phyloP scores from a whole-genome alignment of 345 rosid genomes.

The Populus davidiana region DNA sequence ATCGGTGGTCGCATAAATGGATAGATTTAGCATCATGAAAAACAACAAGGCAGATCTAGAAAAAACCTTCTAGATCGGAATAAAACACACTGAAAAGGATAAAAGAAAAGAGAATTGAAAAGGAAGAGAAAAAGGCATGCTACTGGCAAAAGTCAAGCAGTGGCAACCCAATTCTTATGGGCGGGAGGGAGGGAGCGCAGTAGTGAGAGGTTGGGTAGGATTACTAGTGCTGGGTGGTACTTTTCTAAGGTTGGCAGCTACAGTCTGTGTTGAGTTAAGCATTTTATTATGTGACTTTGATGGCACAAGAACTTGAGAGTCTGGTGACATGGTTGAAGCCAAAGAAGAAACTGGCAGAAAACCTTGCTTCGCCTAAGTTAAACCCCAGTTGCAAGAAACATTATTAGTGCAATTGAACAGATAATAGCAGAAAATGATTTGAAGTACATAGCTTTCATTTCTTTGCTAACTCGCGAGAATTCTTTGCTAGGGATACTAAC shows the following conservation, averaged over 20 bases:
- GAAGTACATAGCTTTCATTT: not conserved
- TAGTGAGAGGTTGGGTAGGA: conserved; percentile 1
- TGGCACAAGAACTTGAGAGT: not conserved
- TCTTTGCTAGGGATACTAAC: not conserved
- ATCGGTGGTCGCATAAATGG: too few relatives aligned
- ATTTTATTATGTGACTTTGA: not conserved
- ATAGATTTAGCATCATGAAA: not conserved
- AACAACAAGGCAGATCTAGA: not conserved
- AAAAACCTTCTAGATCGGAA: not conserved
- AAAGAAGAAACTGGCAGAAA: not conserved
- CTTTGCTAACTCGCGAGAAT: not conserved
- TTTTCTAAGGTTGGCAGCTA: conserved; percentile 4
- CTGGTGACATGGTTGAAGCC: not conserved
- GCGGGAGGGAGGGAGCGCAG: not conserved
- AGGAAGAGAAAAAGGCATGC: not conserved
- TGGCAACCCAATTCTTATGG: not conserved
- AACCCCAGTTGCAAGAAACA: not conserved
- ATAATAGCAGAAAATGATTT: not conserved
- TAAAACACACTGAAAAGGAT: not conserved
- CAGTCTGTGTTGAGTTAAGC: not conserved
- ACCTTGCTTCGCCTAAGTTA: not conserved
- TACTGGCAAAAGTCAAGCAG: not conserved
- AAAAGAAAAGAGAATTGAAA: not conserved
- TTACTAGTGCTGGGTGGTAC: not conserved
- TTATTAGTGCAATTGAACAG: not conserved